A percentile compares a stretch with the other conserved stretches of the same genome.
phyloP scores from a whole-genome alignment of 2,329 filamentous ascomycete genomes.

The Hymenoscyphus occultus region DNA sequence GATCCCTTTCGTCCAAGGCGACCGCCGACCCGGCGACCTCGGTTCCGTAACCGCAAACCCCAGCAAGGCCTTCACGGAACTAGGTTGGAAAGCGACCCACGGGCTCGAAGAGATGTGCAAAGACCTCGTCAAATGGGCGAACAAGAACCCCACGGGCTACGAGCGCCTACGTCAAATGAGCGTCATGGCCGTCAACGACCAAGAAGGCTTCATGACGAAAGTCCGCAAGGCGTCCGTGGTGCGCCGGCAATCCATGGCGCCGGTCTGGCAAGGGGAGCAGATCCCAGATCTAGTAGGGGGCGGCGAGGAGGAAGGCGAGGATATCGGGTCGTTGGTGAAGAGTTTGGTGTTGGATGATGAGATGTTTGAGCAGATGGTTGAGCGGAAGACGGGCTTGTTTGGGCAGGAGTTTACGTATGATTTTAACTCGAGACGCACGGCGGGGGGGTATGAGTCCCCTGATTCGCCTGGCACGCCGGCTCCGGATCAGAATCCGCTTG shows the following conservation, averaged over 20 bases:
- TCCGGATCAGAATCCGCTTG: no score
- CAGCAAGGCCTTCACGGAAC: constrained; percentile 38
- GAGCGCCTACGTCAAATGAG: not conserved
- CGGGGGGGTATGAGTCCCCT: no score
- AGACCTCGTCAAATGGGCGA: not conserved
- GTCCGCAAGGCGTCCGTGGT: not conserved
- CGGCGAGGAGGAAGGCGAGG: not conserved
- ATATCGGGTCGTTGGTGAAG: not conserved
- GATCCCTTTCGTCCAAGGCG: constrained; percentile 38
- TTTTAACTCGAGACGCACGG: no score
- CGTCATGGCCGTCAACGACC: not conserved
- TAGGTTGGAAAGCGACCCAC: constrained; percentile 38
- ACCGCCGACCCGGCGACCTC: constrained; percentile 41
- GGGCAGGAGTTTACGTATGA: no score
- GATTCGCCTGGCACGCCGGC: no score
- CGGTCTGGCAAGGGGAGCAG: not conserved
- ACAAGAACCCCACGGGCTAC: not conserved
- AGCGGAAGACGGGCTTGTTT: no score
- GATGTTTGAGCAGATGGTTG: not conserved
- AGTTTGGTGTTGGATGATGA: not conserved
- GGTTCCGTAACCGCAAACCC: constrained; percentile 42
- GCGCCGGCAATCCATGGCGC: not conserved
- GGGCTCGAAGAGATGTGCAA: not conserved
- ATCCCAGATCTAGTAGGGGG: not conserved
- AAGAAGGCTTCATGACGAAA: not conserved